Evolutionary conservation across 441 rosid species (phyloP), one percentile per base, ranked within the genome.

Genomic region (Gossypium davidsonii): DNA sequence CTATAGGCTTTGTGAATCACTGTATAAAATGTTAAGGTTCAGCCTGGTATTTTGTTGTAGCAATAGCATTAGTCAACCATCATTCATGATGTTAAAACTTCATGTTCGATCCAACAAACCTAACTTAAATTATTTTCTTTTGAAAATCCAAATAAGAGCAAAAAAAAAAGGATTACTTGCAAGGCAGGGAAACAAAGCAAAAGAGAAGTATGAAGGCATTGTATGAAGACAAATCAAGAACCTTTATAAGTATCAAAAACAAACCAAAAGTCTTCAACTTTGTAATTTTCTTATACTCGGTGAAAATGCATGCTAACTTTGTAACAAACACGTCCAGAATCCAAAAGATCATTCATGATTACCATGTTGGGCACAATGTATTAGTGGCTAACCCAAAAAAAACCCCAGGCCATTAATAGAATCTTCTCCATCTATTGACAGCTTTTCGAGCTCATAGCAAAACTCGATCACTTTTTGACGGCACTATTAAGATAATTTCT

Each of bases 401-500:
- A 66, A 17, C 17, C 48, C 15, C 25, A 2, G 56, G 42, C 52
- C 20, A 44, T 44, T 2, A n/a, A 42, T 21, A 28, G 34, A 58
- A 57, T 23, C 74, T 58, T 58, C 28, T 56, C 53, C 37, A 68
- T 58, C 73, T 31, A 65, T 65, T 66, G 26, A 34, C 73, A 62
- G 74, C 26, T 52, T 76, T 34, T 34, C 44, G 42, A 42, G 57
- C 57, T 42, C 26, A 53, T 34, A 15, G 49, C 68, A 34, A 72
- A 55, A 60, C 67, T 46, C 71, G 34, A 39, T 49, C 74, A 71
- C 53, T 73, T 71, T 28, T 39, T 34, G 70, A n/a, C 51, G 11
- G 14, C 15, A 49, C 5, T 37, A 67, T 17, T 23, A 23, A 55
- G 15, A 49, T 49, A 37, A 39, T 60, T 21, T 28, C 56, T 23